Evolutionary conservation across 2,329 filamentous ascomycete species (phyloP).

Genomic region (Colletotrichum sp.): DNA sequence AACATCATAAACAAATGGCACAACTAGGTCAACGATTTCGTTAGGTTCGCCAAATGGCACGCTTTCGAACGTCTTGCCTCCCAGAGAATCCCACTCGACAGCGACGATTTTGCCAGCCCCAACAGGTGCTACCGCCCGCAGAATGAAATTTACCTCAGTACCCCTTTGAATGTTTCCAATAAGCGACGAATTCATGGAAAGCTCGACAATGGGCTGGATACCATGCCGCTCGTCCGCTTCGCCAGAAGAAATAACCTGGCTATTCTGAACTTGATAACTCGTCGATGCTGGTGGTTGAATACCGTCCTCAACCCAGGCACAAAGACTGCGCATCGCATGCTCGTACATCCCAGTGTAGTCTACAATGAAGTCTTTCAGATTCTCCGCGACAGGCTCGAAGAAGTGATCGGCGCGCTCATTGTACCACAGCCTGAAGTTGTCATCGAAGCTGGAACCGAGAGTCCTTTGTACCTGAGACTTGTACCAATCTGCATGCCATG

Average conservation of each 20-base stretch:
- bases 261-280: neutral
- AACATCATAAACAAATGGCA: neutral
- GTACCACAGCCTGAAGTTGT: slow-evolving; percentile 24
- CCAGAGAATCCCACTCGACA: slow-evolving; percentile 21
- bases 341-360: slow-evolving; percentile 22
- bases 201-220: slow-evolving; percentile 21
- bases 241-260: slow-evolving; percentile 9
- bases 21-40: neutral
- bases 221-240: slow-evolving; percentile 12
- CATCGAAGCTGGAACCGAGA: slow-evolving; percentile 1
- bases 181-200: neutral
- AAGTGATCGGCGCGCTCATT: slow-evolving; percentile 24
- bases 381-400: neutral
- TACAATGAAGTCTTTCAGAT: neutral
- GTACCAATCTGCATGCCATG: slow-evolving; percentile 29
- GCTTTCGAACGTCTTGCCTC: neutral
- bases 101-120: slow-evolving; percentile 18
- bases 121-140: neutral
- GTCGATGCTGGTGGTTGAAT: neutral
- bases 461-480: slow-evolving; percentile 5
- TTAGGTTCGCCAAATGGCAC: neutral
- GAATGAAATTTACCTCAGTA: neutral
- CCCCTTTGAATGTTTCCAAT: neutral
- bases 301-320: slow-evolving; percentile 23
- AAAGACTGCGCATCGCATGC: slow-evolving; percentile 24